A percentile compares a stretch with the other conserved stretches of the same genome.
Evolutionary conservation across 495 filamentous ascomycete genomes (phyloP).

Genomic region (Zalerion maritima): DNA sequence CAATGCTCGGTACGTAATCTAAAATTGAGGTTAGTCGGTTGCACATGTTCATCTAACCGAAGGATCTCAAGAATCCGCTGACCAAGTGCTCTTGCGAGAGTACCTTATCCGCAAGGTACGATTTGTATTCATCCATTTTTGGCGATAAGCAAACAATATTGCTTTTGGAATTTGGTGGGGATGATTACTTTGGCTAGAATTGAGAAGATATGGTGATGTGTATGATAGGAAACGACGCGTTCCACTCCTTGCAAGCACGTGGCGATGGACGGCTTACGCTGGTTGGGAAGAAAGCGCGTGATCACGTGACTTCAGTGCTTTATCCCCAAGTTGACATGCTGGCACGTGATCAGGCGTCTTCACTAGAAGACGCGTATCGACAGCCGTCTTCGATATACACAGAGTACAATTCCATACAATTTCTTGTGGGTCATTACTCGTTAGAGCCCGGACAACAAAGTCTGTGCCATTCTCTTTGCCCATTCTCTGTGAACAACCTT

Average conservation of each 20-base stretch:
- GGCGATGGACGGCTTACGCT: no score
- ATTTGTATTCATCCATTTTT: slow-evolving; percentile 45
- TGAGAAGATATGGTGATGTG: no score
- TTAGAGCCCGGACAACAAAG: slow-evolving; percentile 1
- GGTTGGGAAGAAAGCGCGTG: no score
- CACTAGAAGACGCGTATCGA: slow-evolving; percentile 10
- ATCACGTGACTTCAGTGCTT: no score
- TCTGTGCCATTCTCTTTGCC: background rate
- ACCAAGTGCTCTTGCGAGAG: slow-evolving; percentile 65
- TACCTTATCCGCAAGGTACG: slow-evolving; percentile 59
- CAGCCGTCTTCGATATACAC: slow-evolving; percentile 1
- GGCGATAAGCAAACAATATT: no score
- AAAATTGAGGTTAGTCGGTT: slow-evolving; percentile 3
- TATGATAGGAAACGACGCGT: no score
- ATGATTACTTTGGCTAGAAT: no score
- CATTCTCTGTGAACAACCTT: slow-evolving; percentile 1
- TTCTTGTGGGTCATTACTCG: slow-evolving; percentile 1
- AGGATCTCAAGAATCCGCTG: slow-evolving; percentile 16
- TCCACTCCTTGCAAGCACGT: no score
- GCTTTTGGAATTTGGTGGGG: no score
- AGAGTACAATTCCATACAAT: background rate
- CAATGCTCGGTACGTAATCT: slow-evolving; percentile 78
- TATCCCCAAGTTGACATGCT: no score
- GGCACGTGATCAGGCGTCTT: slow-evolving; percentile 4
- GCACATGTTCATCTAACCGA: background rate